Percentiles rank a stretch among this genome's conserved stretches.
Conservation (phyloP, 441 rosid genomes). For the Theobroma grandiflorum region DNA sequence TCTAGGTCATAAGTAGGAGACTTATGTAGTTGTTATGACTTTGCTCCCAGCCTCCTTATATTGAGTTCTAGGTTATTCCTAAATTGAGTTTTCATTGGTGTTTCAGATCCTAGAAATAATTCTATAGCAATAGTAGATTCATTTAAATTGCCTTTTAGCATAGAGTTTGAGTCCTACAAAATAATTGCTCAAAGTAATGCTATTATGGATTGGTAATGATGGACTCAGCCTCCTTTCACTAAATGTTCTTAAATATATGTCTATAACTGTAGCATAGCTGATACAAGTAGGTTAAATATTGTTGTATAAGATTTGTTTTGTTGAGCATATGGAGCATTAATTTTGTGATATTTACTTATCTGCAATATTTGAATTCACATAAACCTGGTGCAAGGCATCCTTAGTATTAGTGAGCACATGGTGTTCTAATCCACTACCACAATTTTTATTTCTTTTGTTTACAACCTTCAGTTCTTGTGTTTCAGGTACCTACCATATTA, state of each 20-base stretch:
- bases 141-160: constrained; percentile 8
- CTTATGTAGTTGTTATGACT: constrained; percentile 6
- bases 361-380: constrained; percentile 2
- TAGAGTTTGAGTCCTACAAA: neutral
- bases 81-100: constrained; percentile 1
- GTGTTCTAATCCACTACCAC: neutral
- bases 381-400: neutral
- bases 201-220: neutral
- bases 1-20: neutral
- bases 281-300: constrained; percentile 13
- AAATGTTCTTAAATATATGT: neutral
- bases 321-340: neutral
- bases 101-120: neutral
- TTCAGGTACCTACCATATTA: constrained; percentile 86
- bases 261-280: constrained; percentile 6
- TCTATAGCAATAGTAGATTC: neutral
- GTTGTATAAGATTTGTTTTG: constrained; percentile 18
- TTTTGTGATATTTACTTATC: constrained; percentile 17
- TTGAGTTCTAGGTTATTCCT: neutral
- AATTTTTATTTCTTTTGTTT: neutral
- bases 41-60: neutral
- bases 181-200: constrained; percentile 1
- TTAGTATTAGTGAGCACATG: neutral
- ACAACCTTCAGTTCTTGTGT: constrained; percentile 33
- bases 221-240: neutral